Conservation (phyloP, 495 filamentous ascomycete genomes). For the Zalerion maritima region DNA sequence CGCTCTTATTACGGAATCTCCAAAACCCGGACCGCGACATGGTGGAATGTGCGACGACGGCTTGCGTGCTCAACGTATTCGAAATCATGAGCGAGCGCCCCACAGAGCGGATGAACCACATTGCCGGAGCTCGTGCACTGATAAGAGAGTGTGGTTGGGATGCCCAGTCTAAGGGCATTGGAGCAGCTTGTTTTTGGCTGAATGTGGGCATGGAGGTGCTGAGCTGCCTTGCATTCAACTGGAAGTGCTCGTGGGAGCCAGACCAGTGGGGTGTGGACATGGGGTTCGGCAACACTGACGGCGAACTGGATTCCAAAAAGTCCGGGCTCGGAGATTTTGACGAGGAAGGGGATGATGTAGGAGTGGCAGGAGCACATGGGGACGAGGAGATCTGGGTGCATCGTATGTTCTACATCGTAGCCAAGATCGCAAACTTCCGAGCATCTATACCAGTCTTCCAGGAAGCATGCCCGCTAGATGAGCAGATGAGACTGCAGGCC, state of each 20-base stretch:
- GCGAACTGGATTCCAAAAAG: background rate
- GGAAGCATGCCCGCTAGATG: constrained; percentile 41
- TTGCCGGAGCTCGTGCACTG: constrained; percentile 70
- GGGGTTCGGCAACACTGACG: constrained; percentile 36
- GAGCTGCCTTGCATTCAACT: constrained; percentile 74
- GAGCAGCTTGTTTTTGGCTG: constrained; percentile 87
- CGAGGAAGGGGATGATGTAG: constrained; percentile 8
- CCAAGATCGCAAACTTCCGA: constrained; percentile 75
- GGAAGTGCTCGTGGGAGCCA: constrained; percentile 80
- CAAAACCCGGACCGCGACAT: constrained; percentile 75
- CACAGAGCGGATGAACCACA: constrained; percentile 69
- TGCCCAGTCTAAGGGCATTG: constrained; percentile 62
- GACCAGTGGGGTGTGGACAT: constrained; percentile 87
- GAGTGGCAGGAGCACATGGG: constrained; percentile 12
- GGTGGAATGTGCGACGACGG: constrained; percentile 75
- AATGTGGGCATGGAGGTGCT: constrained; percentile 84
- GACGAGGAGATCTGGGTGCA: constrained; percentile 84
- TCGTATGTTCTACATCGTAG: constrained; percentile 78
- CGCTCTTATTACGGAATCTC: constrained; percentile 52
- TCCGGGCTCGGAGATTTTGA: constrained; percentile 12
- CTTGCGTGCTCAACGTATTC: constrained; percentile 80
- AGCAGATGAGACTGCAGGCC: constrained; percentile 47
- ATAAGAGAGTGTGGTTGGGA: constrained; percentile 90
- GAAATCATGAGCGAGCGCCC: constrained; percentile 76
- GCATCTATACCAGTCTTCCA: constrained; percentile 47